Base-by-base conservation (phyloP, 2,329 filamentous ascomycete genomes). In the Sordariomycetes sp. region DNA sequence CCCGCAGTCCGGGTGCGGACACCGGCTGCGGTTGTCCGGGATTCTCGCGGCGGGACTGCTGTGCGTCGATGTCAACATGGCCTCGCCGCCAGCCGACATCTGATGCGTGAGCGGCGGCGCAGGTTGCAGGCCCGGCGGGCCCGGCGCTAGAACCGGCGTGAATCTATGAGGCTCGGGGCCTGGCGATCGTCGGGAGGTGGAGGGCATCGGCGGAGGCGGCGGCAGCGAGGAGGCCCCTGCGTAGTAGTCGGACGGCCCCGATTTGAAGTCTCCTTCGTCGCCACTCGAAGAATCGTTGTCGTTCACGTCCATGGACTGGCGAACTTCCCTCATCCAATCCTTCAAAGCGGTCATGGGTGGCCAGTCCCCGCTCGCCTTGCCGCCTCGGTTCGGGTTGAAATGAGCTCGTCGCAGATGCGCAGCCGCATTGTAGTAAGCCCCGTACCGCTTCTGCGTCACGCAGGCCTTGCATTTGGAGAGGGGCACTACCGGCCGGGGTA, bases 301-400 rank as follows among this genome's bases (percentile, higher is more conserved):
- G 35, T 75, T 71, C n/a, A 70, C 70, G 53, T 80, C 74, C 35
- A 74, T 74, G 7, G 76, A 75, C 59, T 81, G 78, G 20, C 78
- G 74, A 34, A 83, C 78, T 65, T 84, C 81, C 52, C 76, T 75
- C 79, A 83, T 83, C 80, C 81, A 82, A 64, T 82, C 79, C 63
- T 81, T 81, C 32, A 83, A 66, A 12, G 81, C 72, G 4, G 73
- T 74, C 79, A 82, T 82, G 2, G 79, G 76, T 18, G 80, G 79
- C 79, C 79, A 82, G 66, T 82, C 80, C 3, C 79, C 79, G 62
- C 79, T 81, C 8, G 79, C 78, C 65, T 82, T 81, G 51, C 79
- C 79, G 18, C 77, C 78, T 56, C 77, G 71, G 60, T 81, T 74
- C 20, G 79, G 79, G 60, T 80, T 77, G 65, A 83, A 83, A 65